These are phyloP conservation scores for Alternaria atra DNA, from an alignment of 2,329 filamentous ascomycete genomes.

Conservation along the genomic window DNA sequence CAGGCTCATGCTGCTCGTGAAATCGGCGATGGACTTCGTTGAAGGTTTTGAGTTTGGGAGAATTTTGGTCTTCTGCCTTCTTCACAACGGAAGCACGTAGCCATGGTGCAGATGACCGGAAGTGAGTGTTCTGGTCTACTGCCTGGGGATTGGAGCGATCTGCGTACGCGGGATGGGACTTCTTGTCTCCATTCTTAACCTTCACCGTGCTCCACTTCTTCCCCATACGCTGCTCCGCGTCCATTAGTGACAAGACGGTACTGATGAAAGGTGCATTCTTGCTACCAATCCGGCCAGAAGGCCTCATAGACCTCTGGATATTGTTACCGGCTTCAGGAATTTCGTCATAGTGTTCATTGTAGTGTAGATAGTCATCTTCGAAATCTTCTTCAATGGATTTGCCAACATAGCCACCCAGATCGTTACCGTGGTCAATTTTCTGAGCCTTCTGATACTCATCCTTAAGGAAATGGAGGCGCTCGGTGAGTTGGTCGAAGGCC, in stretches of 20 bases:
- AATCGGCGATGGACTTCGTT: not conserved
- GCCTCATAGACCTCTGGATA: not conserved
- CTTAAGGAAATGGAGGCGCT: not conserved
- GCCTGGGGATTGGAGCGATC: not conserved
- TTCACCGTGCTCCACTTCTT: slow-evolving; percentile 5
- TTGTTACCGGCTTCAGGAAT: not conserved
- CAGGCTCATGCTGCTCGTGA: not conserved
- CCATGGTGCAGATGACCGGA: not conserved
- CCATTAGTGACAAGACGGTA: not conserved
- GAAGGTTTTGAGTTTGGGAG: slow-evolving; percentile 7
- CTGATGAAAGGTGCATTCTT: not conserved
- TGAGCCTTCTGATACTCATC: not conserved
- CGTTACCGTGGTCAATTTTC: not conserved
- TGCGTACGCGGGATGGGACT: not conserved
- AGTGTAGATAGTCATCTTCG: not conserved
- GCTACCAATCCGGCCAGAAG: not conserved
- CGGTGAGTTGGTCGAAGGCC: not conserved
- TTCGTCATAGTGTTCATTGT: not conserved
- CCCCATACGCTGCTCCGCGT: not conserved
- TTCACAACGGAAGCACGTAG: not conserved
- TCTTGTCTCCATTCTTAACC: not conserved
- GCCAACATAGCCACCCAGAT: not conserved
- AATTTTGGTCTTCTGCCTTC: not conserved
- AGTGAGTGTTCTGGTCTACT: not conserved
- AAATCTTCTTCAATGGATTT: not conserved